Percentiles rank a stretch among this genome's conserved stretches.
Evolutionary conservation across 1,284 basidiomycete genomes (phyloP).

Genomic region (Rhodotorula sp.): DNA sequence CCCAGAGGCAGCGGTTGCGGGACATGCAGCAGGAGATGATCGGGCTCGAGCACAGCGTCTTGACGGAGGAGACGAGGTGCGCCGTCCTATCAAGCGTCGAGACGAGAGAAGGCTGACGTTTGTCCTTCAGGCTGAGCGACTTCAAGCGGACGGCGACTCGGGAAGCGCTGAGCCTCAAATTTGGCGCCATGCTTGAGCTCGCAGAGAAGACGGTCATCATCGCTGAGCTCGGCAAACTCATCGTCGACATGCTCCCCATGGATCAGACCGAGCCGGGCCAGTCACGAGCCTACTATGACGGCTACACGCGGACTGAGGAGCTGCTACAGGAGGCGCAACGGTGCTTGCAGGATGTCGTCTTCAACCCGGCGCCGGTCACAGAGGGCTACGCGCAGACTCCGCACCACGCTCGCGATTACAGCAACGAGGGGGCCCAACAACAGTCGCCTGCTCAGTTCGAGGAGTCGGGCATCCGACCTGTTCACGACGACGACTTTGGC

Average conservation of each 20-base stretch:
- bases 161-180: conserved; percentile 35
- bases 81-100: background rate
- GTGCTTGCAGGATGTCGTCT: conserved; percentile 44
- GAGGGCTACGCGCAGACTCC: conserved; percentile 7
- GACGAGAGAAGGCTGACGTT: background rate
- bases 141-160: conserved; percentile 34
- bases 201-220: conserved; percentile 46
- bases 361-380: conserved; percentile 37
- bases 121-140: conserved; percentile 23
- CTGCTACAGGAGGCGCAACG: conserved; percentile 43
- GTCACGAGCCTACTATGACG: conserved; percentile 40
- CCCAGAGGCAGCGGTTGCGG: conserved; percentile 32
- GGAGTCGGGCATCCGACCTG: background rate
- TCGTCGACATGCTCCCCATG: conserved; percentile 44
- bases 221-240: conserved; percentile 45
- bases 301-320: conserved; percentile 40
- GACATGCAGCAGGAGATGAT: conserved; percentile 46
- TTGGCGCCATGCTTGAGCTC: conserved; percentile 46
- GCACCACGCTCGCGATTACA: background rate
- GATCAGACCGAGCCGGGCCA: conserved; percentile 42
- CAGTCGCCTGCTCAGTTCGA: conserved; percentile 4
- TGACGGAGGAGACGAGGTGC: conserved; percentile 44
- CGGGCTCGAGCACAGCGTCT: conserved; percentile 44
- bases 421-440: background rate
- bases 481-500: background rate